A percentile compares a stretch with the other conserved stretches of the same genome.
These are phyloP conservation scores for Exophiala sideris DNA, from an alignment of 2,329 filamentous ascomycete genomes.

Conservation along the genomic window DNA sequence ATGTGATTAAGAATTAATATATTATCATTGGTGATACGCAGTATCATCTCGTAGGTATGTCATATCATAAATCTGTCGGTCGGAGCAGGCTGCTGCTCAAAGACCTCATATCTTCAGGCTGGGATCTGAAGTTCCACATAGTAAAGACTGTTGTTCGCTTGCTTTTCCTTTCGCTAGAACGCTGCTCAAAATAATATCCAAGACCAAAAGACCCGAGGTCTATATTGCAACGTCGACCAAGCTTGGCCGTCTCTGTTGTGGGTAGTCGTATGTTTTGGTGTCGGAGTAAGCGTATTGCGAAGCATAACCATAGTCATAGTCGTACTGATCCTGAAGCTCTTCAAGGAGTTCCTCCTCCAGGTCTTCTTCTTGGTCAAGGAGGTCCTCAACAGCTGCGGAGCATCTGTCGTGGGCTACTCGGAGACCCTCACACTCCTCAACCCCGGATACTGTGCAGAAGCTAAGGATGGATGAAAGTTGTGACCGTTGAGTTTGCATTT, in stretches of 20 bases:
- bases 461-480: slow-evolving; percentile 27
- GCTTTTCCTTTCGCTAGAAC: background rate
- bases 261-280: background rate
- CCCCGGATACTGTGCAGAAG: slow-evolving; percentile 27
- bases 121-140: background rate
- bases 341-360: slow-evolving; percentile 23
- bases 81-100: background rate
- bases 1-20: background rate
- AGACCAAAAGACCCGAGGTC: background rate
- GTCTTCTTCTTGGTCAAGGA: slow-evolving; percentile 27
- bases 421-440: slow-evolving; percentile 25
- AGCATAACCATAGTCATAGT: background rate
- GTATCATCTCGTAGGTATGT: background rate
- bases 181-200: background rate
- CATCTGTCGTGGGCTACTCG: slow-evolving; percentile 26
- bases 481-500: slow-evolving; percentile 26
- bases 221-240: slow-evolving; percentile 16
- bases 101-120: background rate
- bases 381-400: slow-evolving; percentile 21
- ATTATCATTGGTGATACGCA: background rate
- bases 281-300: slow-evolving; percentile 3
- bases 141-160: background rate
- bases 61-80: background rate
- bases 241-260: slow-evolving; percentile 15
- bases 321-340: slow-evolving; percentile 14